phyloP scores from a whole-genome alignment of 1,139 yeast genomes.

The Magnusiomyces suaveolens region DNA sequence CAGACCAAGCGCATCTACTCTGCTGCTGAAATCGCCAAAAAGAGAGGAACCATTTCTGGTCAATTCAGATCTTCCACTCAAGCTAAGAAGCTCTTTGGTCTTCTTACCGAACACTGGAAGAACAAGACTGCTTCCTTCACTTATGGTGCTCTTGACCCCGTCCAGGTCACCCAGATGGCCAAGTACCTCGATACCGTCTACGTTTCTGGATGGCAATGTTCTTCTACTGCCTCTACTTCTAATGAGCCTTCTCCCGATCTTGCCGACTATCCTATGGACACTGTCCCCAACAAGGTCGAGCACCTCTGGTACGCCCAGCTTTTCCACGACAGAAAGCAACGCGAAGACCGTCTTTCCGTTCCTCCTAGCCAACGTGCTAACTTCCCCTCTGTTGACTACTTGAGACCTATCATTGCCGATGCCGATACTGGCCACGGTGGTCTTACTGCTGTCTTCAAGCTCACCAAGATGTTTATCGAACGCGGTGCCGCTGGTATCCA shows the following conservation, averaged over 20 bases:
- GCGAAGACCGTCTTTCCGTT: slow-evolving; percentile 64
- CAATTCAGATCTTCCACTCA: slow-evolving; percentile 69
- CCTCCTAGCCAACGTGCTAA: slow-evolving; percentile 56
- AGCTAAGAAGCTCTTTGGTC: slow-evolving; percentile 69
- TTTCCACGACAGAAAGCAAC: slow-evolving; percentile 95
- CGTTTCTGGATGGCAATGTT: slow-evolving; percentile 98
- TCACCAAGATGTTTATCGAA: slow-evolving; percentile 92
- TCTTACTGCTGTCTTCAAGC: slow-evolving; percentile 86
- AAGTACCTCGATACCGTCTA: slow-evolving; percentile 86
- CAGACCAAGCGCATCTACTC: slow-evolving; percentile 81
- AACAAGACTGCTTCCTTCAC: slow-evolving; percentile 76
- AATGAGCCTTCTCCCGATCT: slow-evolving; percentile 97
- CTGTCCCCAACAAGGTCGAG: slow-evolving; percentile 97
- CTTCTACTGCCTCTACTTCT: slow-evolving; percentile 93
- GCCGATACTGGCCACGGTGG: slow-evolving; percentile 99
- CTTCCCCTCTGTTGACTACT: slow-evolving; percentile 55
- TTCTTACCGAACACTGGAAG: slow-evolving; percentile 62
- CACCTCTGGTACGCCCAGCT: slow-evolving; percentile 94
- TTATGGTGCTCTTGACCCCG: slow-evolving; percentile 94
- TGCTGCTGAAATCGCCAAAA: slow-evolving; percentile 80
- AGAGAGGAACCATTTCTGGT: slow-evolving; percentile 68
- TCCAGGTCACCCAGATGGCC: slow-evolving; percentile 94
- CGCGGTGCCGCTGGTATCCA: slow-evolving; percentile 99
- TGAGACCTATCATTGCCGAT: slow-evolving; percentile 92
- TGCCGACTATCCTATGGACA: slow-evolving; percentile 97